These are phyloP conservation scores for Blumeriella jaapii DNA, from an alignment of 2,329 filamentous ascomycete species.

Conservation along the genomic window DNA sequence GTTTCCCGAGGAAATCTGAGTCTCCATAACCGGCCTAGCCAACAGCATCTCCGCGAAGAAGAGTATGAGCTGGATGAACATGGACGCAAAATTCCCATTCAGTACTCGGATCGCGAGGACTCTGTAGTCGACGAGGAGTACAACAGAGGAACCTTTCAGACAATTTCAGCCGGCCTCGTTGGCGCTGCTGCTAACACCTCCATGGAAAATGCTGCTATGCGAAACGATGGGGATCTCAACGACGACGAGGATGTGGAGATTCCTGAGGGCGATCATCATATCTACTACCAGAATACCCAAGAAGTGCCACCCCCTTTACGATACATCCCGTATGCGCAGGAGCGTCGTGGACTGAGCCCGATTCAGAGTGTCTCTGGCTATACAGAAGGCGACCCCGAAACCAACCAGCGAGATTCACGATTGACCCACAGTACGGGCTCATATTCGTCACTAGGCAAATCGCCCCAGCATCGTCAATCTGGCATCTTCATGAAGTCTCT, in stretches of 20 bases:
- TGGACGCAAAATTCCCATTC: slow-evolving; percentile 25
- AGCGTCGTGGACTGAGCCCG: slow-evolving; percentile 67
- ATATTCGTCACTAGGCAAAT: slow-evolving; percentile 51
- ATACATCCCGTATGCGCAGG: slow-evolving; percentile 57
- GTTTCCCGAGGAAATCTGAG: slow-evolving; percentile 36
- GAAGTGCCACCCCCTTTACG: slow-evolving; percentile 52
- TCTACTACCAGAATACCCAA: slow-evolving; percentile 34
- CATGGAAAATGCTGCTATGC: slow-evolving; percentile 31
- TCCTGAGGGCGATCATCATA: slow-evolving; percentile 28
- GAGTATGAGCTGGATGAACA: slow-evolving; percentile 28
- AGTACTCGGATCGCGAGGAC: slow-evolving; percentile 18
- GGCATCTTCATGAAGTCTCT: slow-evolving; percentile 41
- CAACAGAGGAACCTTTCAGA: slow-evolving; percentile 19
- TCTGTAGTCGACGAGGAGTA: slow-evolving; percentile 25
- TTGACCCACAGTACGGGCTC: slow-evolving; percentile 42
- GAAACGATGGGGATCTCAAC: slow-evolving; percentile 15
- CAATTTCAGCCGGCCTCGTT: slow-evolving; percentile 19
- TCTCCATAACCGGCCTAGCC: slow-evolving; percentile 32
- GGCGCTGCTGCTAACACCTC: slow-evolving; percentile 28
- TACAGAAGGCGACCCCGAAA: slow-evolving; percentile 52
- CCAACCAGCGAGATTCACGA: slow-evolving; percentile 44
- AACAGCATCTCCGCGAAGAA: slow-evolving; percentile 31
- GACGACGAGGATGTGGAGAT: slow-evolving; percentile 23
- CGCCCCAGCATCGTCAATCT: slow-evolving; percentile 38
- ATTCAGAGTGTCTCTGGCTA: slow-evolving; percentile 90